A percentile compares a stretch with the other conserved stretches of the same genome.
Evolutionary conservation across 2,329 filamentous ascomycete genomes (phyloP).

Genomic region (Torrubiella hemipterigena): DNA sequence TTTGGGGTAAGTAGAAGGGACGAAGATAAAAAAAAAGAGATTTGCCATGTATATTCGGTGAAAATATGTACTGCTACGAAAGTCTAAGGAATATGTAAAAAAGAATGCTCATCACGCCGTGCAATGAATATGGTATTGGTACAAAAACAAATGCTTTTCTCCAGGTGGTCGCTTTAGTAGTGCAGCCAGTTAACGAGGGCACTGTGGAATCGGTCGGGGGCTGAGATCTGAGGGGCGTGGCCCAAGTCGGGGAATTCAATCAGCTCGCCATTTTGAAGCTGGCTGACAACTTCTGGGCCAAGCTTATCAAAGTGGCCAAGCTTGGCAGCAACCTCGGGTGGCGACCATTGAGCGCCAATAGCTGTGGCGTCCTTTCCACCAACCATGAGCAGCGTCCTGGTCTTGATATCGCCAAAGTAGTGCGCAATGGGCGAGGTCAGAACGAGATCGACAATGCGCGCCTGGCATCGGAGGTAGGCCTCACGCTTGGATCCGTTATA

Average conservation of each 20-base stretch:
- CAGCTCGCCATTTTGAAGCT: constrained; percentile 31
- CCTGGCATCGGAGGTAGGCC: constrained; percentile 33
- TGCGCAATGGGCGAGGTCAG: constrained; percentile 38
- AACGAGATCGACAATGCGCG: constrained; percentile 41
- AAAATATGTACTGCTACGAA: too few species aligned
- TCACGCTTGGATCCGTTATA: constrained; percentile 31
- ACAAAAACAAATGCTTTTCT: background rate
- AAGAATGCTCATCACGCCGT: too few species aligned
- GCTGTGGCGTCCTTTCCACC: constrained; percentile 41
- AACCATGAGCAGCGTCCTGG: constrained; percentile 34
- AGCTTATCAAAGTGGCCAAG: constrained; percentile 38
- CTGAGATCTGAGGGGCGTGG: constrained; percentile 41
- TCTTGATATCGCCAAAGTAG: constrained; percentile 32
- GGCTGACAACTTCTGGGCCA: constrained; percentile 28
- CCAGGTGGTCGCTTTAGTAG: background rate
- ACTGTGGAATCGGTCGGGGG: constrained; percentile 32
- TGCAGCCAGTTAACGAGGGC: constrained; percentile 32
- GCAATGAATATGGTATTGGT: too few species aligned
- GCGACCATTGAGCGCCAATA: constrained; percentile 40
- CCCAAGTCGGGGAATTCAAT: constrained; percentile 35
- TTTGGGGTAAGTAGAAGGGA: too few species aligned
- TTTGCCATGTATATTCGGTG: too few species aligned
- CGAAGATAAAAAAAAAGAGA: too few species aligned
- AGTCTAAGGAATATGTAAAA: too few species aligned
- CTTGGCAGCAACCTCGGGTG: constrained; percentile 26